Evolutionary conservation across 1,284 basidiomycete species (phyloP), one percentile per base, ranked within the genome.

Genomic region (Papiliotrema flavescens): DNA sequence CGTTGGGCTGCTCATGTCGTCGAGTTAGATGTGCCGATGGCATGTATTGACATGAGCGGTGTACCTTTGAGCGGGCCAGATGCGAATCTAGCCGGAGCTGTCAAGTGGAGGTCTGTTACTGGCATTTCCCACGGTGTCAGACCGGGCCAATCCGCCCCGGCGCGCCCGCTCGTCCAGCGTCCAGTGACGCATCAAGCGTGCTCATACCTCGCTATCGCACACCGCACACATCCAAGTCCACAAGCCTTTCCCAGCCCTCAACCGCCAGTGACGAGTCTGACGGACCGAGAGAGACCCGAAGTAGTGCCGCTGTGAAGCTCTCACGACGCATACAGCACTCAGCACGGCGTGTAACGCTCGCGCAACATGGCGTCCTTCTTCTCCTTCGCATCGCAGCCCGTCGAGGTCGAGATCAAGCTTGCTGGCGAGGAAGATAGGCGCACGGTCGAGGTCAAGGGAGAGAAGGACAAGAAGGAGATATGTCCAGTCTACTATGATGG

Each of bases 401-500:
- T 98, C 57, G 94, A 98, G 69, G 83, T 97, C 35, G 92, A 97
- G 69, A 81, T 98, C 70, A 87, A 87, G 64, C 82, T 98, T 23
- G 85, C 89, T 51, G 87, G 85, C 28, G 93, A 97, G 71, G 90
- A 96, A 53, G 80, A 84, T 42, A 81, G 94, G 56, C 93, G 93
- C 74, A 87, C 81, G 45, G 81, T 84, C 26, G 83, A 84, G 51
- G 72, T 80, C 53, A 81, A 81, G 62, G 67, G 65, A 2, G 90
- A 92, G 59, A 90, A 90, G 76, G 88, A 91, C 55, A 85, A 86
- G 72, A 81, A 81, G 57, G 81, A 88, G 45, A 85, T 88, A 56
- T 92, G 88, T 79, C 93, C 94, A 1, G 86, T 98, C 9, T 98
- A 92, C 75, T 94, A 91, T 70, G 95, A 98, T 71, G 94, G 93